Evolutionary conservation across 768 basidiomycete species (phyloP).

Genomic region (Hypholoma sublateritium): DNA sequence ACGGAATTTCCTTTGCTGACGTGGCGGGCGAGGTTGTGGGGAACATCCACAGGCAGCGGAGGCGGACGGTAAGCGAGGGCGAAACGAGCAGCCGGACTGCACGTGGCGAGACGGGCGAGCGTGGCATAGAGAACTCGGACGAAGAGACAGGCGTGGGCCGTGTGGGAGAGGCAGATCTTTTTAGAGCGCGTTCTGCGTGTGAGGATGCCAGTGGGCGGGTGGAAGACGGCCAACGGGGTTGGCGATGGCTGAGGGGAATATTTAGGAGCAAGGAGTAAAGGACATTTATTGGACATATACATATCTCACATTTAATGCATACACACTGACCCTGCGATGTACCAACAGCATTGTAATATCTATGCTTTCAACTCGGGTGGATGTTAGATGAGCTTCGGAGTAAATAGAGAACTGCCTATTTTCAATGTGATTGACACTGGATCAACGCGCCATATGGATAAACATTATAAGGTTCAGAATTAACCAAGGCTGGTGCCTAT

Average conservation of each 20-base stretch:
- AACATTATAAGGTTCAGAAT: neutral
- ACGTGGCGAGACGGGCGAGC: constrained; percentile 5
- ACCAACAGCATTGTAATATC: neutral
- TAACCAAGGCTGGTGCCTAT: no score
- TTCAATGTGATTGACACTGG: neutral
- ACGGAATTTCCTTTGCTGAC: constrained; percentile 26
- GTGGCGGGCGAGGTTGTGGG: constrained; percentile 23
- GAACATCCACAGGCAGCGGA: constrained; percentile 23
- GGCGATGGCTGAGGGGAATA: constrained; percentile 30
- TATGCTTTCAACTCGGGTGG: neutral
- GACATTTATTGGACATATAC: constrained; percentile 1
- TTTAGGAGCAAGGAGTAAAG: constrained; percentile 14
- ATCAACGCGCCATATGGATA: neutral
- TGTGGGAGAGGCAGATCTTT: neutral
- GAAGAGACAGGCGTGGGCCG: neutral
- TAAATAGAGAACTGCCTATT: neutral
- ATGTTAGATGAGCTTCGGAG: no score
- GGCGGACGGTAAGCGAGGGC: constrained; percentile 57
- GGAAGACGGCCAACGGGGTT: constrained; percentile 13
- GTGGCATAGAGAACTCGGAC: constrained; percentile 6
- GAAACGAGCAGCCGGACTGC: neutral
- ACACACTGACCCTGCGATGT: neutral
- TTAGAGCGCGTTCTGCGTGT: neutral
- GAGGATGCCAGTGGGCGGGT: neutral
- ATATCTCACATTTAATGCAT: constrained; percentile 1